These are phyloP conservation scores for Huntiella bhutanensis DNA, from an alignment of 2,329 filamentous ascomycete species.

Conservation along the genomic window DNA sequence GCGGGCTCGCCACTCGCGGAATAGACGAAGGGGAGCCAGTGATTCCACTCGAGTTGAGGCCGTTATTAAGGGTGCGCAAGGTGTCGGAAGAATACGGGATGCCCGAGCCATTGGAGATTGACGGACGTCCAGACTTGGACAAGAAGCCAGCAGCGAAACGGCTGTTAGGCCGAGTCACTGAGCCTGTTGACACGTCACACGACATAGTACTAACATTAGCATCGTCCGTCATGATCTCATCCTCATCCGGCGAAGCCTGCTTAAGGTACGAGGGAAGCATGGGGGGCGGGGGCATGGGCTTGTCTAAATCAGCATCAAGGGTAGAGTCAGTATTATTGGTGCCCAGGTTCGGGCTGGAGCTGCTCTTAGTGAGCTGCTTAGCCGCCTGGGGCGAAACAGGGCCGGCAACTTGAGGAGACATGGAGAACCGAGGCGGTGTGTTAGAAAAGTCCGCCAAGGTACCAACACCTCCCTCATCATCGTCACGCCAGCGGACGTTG, in stretches of 20 bases:
- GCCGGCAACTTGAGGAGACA: constrained; percentile 3
- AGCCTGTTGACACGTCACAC: constrained; percentile 7
- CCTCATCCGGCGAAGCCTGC: neutral
- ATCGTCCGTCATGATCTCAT: constrained; percentile 5
- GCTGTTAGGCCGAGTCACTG: constrained; percentile 5
- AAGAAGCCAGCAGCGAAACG: constrained; percentile 10
- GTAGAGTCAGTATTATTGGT: constrained; percentile 19
- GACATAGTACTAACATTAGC: constrained; percentile 9
- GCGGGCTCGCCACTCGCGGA: constrained; percentile 9
- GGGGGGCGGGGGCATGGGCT: constrained; percentile 7
- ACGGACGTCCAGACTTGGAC: constrained; percentile 4
- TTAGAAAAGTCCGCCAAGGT: constrained; percentile 78
- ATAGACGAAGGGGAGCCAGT: constrained; percentile 10
- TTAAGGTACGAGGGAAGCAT: constrained; percentile 8
- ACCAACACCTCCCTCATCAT: constrained; percentile 69
- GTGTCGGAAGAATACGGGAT: constrained; percentile 8
- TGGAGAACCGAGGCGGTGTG: constrained; percentile 37
- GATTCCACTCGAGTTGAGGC: neutral
- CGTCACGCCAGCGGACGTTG: constrained; percentile 80
- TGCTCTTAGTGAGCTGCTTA: neutral
- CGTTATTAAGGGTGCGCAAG: constrained; percentile 5
- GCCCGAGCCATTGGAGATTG: constrained; percentile 6
- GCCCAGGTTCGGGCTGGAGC: neutral
- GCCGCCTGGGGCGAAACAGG: neutral
- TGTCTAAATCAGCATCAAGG: constrained; percentile 11